Evolutionary conservation across 2,329 filamentous ascomycete species (phyloP), one percentile per base, ranked within the genome.

Genomic region (Akanthomyces muscarius): DNA sequence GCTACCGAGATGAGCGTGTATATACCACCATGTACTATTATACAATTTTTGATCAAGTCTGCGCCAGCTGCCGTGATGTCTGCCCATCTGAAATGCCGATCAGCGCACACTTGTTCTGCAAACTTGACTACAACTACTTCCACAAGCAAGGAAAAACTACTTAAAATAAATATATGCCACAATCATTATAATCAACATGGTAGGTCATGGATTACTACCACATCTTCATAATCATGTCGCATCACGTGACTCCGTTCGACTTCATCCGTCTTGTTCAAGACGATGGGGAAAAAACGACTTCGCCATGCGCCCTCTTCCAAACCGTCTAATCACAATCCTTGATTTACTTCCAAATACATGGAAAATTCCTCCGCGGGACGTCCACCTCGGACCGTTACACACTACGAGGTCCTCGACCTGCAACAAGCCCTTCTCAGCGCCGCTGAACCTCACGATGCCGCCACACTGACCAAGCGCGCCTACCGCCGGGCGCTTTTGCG

Each of bases 401-500:
- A 87, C 73, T 89, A 89, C 73, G 78, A 86, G 65, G 78, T 88
- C 69, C 83, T 89, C 63, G 79, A 79, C 64, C 76, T 89, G 65
- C 81, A 82, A 14, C 77, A 78, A 21, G 68, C 77, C 63, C 72
- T 83, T 61, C 76, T 84, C 64, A 73, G 80, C 68, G 72, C 76
- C 63, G 71, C 77, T 60, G 68, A 74, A 38, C 25, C 61, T 18
- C 25, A 33, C 64, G 77, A 80, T 69, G 72, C 79, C 47, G 70
- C 76, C 66, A 75, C 78, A 55, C 75, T 83, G 57, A 76, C 89
- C 65, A 88, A 86, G 70, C 80, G 80, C 64, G 86, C 86, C 64
- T 90, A 89, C 74, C 85, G 81, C 72, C 81, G 83, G 61, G 85
- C 87, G 25, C 81, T 90, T 41, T 81, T 90, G 18, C 81, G 79